Evolutionary conservation across 1,284 basidiomycete species (phyloP).

Genomic region (Leccinum fallax): DNA sequence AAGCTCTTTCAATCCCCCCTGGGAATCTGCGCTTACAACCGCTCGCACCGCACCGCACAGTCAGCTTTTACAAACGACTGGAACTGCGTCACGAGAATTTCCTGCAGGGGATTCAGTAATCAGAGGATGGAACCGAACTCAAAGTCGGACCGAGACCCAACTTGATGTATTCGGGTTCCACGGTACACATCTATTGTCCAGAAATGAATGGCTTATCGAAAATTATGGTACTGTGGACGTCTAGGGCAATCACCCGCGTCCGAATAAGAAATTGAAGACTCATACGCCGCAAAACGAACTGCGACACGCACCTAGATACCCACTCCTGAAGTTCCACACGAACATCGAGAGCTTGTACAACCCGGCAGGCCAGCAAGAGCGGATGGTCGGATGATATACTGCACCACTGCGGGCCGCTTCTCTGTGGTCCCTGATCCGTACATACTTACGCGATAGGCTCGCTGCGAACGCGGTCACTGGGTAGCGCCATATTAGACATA

Average conservation of each 20-base stretch:
- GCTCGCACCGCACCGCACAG: background rate
- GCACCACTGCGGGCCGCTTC: conserved; percentile 38
- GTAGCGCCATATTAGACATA: background rate
- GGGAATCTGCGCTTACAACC: background rate
- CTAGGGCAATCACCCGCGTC: background rate
- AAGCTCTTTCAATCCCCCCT: background rate
- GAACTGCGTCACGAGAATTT: conserved; percentile 42
- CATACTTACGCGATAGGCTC: no score
- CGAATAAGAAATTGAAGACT: background rate
- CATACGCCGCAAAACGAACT: background rate
- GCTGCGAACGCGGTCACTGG: background rate
- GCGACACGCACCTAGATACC: conserved; percentile 33
- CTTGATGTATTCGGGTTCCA: conserved; percentile 46
- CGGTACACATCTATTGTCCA: conserved; percentile 33
- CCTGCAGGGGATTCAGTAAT: conserved; percentile 17
- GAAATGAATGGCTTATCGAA: background rate
- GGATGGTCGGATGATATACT: conserved; percentile 29
- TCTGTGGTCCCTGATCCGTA: conserved; percentile 24
- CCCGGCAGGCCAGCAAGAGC: conserved; percentile 35
- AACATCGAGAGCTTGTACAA: conserved; percentile 33
- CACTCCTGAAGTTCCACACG: conserved; percentile 32
- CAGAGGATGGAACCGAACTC: background rate
- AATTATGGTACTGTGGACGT: background rate
- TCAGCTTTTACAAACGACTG: conserved; percentile 46
- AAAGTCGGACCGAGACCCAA: background rate